Percentiles rank a stretch among this genome's conserved stretches.
Evolutionary conservation across 345 rosid genomes (phyloP).

Genomic region (Toxicodendron radicans): DNA sequence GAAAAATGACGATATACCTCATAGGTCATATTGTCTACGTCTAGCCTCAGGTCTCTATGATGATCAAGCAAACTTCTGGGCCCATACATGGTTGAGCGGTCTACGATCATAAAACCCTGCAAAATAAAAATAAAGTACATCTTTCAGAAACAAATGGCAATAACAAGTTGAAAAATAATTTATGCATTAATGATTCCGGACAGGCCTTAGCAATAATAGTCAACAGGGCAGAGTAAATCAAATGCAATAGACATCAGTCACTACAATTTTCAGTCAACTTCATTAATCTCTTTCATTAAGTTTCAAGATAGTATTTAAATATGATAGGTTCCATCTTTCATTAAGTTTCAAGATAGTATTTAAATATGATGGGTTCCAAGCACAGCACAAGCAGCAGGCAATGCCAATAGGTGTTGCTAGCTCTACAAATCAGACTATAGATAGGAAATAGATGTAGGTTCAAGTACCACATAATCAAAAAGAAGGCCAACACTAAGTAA

Average conservation of each 20-base stretch:
- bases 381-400: neutral
- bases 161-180: neutral
- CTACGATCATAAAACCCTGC: slow-evolving; percentile 60
- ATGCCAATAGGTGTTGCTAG: neutral
- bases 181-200: neutral
- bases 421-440: neutral
- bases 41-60: slow-evolving; percentile 85
- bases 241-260: neutral
- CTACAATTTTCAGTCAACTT: neutral
- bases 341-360: too few relatives aligned
- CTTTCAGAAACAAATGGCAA: neutral
- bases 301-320: neutral
- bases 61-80: slow-evolving; percentile 63
- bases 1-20: slow-evolving; percentile 53
- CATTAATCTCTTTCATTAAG: neutral
- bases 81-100: slow-evolving; percentile 51
- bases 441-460: too few relatives aligned
- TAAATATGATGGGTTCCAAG: too few relatives aligned
- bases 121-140: slow-evolving; percentile 16
- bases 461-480: neutral
- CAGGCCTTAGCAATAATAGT: neutral
- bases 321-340: too few relatives aligned
- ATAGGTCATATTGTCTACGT: slow-evolving; percentile 79
- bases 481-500: neutral
- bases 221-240: neutral